Evolutionary conservation across 192 early-diverging fungal genomes (phyloP), one percentile per base, ranked within the genome.

Genomic region (Entrophospora sp.): DNA sequence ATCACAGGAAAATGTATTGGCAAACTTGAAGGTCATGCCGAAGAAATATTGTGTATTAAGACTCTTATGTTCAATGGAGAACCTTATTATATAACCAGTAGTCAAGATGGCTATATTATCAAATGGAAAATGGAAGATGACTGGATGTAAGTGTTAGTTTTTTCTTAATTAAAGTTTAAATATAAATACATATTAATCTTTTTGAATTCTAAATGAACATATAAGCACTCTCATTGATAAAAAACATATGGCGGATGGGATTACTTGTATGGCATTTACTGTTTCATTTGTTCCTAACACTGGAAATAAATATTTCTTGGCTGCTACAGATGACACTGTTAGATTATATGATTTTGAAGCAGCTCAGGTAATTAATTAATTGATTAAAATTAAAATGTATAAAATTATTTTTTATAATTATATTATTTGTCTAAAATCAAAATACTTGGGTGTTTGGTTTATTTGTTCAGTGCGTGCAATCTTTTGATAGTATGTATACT

Each of bases 181-280:
- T n/a, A n/a, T 24, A n/a, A 18, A 35, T 58, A 25, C 37, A 1
- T 46, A 0, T 36, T 40, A 13, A 59, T 36, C 43, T 57, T 36
- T 49, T 66, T 59, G 57, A 35, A n/a, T n/a, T n/a, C 2, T 49
- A 28, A 34, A 28, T 40, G 18, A 2, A 36, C 30, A 22, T 36
- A 55, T 24, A 65, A 84, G 82, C 18, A 79, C 81, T 46, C 73
- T 92, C n/a, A 56, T 87, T 25, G 83, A 84, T 25, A 68, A 80
- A 42, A 83, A 69, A n/a, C 77, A 81, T 46, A 86, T 95, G 78
- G 76, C 73, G 13, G 93, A 96, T 58, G 90, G 88, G 18, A 75
- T 89, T 18, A 96, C 93, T 2, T 96, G 93, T 74, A 97, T 97
- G 94, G 93, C 93, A 10, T 97, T 97, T 75, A 93, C 89, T 0